Base-by-base conservation (phyloP, 1,284 basidiomycete genomes). In the Naganishia sp. region DNA sequence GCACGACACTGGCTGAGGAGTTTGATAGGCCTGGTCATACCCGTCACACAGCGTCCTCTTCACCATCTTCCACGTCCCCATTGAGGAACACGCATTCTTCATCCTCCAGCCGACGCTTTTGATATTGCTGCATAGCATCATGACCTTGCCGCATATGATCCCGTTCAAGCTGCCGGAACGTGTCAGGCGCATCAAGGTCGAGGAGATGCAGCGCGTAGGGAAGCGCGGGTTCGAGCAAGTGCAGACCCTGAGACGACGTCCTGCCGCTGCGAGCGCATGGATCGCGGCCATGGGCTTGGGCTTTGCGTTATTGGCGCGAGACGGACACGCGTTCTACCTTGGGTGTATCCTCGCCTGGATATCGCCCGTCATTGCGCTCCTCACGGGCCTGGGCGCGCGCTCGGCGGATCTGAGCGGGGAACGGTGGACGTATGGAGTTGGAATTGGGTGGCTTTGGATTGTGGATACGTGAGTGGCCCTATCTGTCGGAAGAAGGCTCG, bases 61-160 rank as follows among this genome's bases (percentile, higher is more conserved):
- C 45, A 69, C 60, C 31, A 72, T 77, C 50, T 69, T 35, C 41
- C 58, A 70, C 62, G 67, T 77, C n/a, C 76, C 76, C 5, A 68
- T 76, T 15, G 76, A 77, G 71, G 76, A 77, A 70, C 75, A 77
- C 58, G 53, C 75, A 42, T 77, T 77, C 68, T 76, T 77, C 70
- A 67, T 77, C 55, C 70, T 76, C 21, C 76, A 77, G 55, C 75
- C 75, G 3, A 70, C 73, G 6, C 66, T 76, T 25, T 43, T 76
- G 41, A 66, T 76, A 28, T 65, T 76, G 10, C 60, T 77, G 9
- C 72, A 77, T 47, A 64, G 51, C 17, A 60, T 76, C 6, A 31
- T 70, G 63, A 67, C 72, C 0, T 70, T 74, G 60, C 60, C 56
- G 3, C 42, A 65, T 7, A 56, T 74, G 39, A 42, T 77, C 11